A percentile compares a stretch with the other conserved stretches of the same genome.
Evolutionary conservation across 2,329 filamentous ascomycete species (phyloP).

Genomic region (Aureobasidium sp.): DNA sequence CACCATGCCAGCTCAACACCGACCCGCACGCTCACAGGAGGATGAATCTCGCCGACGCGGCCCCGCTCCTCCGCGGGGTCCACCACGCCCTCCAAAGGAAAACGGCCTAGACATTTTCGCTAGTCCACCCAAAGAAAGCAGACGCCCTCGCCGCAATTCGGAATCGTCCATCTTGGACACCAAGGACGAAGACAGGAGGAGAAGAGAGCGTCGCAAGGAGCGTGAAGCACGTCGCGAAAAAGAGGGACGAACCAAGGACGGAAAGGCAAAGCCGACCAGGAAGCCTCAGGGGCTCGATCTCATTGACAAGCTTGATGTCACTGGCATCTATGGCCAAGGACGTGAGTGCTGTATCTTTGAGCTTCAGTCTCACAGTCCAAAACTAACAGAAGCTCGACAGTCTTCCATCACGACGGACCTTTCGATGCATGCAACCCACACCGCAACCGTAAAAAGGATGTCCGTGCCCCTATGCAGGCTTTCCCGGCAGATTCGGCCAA

Average conservation of each 20-base stretch:
- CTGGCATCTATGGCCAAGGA: slow-evolving; percentile 88
- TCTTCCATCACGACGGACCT: slow-evolving; percentile 95
- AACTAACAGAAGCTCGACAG: slow-evolving; percentile 37
- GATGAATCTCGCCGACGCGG: slow-evolving; percentile 49
- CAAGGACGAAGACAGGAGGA: slow-evolving; percentile 52
- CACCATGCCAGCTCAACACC: slow-evolving; percentile 45
- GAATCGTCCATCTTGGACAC: slow-evolving; percentile 64
- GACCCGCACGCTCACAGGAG: slow-evolving; percentile 57
- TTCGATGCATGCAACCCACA: slow-evolving; percentile 95
- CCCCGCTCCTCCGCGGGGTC: slow-evolving; percentile 30
- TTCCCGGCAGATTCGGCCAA: slow-evolving; percentile 90
- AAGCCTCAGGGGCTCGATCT: slow-evolving; percentile 59
- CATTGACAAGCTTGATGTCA: slow-evolving; percentile 94
- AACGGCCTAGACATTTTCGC: slow-evolving; percentile 34
- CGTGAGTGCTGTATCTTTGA: slow-evolving; percentile 48
- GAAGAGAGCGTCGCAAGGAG: slow-evolving; percentile 34
- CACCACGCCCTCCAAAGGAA: slow-evolving; percentile 25
- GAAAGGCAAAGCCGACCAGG: slow-evolving; percentile 25
- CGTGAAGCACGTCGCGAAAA: slow-evolving; percentile 42
- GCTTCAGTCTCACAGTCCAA: not conserved
- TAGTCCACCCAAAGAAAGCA: slow-evolving; percentile 34
- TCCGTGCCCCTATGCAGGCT: slow-evolving; percentile 86
- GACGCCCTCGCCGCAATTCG: slow-evolving; percentile 63
- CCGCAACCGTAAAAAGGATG: slow-evolving; percentile 75
- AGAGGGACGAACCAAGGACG: slow-evolving; percentile 25